Conservation (phyloP, 192 early-diverging fungal genomes). For the Coemansia sp. region DNA sequence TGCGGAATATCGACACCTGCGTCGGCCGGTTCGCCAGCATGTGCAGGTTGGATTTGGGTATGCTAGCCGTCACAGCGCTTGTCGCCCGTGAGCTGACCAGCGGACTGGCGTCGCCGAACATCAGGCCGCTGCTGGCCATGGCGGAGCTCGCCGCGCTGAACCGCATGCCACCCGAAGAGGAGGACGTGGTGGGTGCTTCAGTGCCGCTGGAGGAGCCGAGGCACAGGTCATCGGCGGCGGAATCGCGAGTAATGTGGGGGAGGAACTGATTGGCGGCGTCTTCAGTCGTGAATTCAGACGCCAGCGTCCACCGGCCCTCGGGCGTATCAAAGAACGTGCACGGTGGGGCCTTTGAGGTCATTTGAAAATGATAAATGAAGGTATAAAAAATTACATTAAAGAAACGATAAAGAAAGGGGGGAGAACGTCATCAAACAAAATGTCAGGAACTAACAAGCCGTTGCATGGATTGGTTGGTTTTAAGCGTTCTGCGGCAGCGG, state of each 20-base stretch:
- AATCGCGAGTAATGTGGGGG: constrained; percentile 31
- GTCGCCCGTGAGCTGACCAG: neutral
- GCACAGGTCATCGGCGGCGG: constrained; percentile 39
- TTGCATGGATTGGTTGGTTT: neutral
- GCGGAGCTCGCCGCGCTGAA: constrained; percentile 29
- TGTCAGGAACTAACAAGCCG: neutral
- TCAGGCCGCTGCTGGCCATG: constrained; percentile 32
- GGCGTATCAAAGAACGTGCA: constrained; percentile 44
- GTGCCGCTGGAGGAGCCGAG: constrained; percentile 22
- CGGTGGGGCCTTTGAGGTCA: neutral
- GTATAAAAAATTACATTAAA: constrained; percentile 7
- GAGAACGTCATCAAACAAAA: too few relatives aligned
- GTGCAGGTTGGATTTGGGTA: neutral
- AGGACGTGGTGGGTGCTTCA: constrained; percentile 2
- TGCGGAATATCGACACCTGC: constrained; percentile 21
- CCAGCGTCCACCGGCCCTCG: constrained; percentile 45
- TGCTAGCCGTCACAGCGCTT: neutral
- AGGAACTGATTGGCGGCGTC: constrained; percentile 50
- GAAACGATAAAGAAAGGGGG: neutral
- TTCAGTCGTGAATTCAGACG: constrained; percentile 39
- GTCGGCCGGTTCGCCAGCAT: constrained; percentile 37
- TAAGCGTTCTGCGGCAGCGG: too few relatives aligned
- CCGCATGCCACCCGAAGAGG: neutral
- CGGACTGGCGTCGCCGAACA: constrained; percentile 20
- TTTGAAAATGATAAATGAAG: neutral